Evolutionary conservation across 257 asterid species (phyloP).

Genomic region (Solanum virginianum): DNA sequence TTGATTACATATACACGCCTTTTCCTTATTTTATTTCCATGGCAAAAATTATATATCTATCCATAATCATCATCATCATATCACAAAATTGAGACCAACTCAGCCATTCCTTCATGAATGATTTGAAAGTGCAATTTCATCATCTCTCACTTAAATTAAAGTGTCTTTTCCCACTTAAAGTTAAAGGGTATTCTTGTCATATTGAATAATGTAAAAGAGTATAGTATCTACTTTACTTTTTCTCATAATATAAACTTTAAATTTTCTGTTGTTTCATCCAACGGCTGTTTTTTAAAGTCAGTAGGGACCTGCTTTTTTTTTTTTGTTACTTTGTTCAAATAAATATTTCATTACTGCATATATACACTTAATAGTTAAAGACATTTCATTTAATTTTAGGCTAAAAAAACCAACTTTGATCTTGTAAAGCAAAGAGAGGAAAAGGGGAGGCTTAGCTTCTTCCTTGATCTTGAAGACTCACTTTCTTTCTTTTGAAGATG

Average conservation of each 20-base stretch:
- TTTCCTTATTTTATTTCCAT: conserved; percentile 1
- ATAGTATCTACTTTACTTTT: conserved; percentile 35
- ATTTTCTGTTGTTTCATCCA: conserved; percentile 49
- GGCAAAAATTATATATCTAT: background rate
- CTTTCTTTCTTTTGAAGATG: conserved; percentile 30
- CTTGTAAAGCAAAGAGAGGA: conserved; percentile 10
- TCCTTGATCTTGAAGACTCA: conserved; percentile 64
- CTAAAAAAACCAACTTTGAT: conserved; percentile 5
- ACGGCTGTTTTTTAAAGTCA: conserved; percentile 41
- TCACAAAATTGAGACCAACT: conserved; percentile 26
- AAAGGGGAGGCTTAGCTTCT: conserved; percentile 59
- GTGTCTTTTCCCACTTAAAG: conserved; percentile 28
- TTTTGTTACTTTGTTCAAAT: conserved; percentile 1
- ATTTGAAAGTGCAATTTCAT: conserved; percentile 63
- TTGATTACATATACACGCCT: conserved; percentile 23
- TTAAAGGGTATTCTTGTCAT: conserved; percentile 46
- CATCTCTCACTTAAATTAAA: conserved; percentile 51
- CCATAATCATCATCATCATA: conserved; percentile 18
- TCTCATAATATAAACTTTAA: conserved; percentile 40
- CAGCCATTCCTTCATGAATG: conserved; percentile 51
- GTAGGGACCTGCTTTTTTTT: conserved; percentile 14
- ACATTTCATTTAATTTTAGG: background rate
- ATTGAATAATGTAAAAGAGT: conserved; percentile 14
- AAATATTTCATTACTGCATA: background rate
- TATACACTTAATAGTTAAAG: background rate